Evolutionary conservation across 805 yeast species (phyloP).

Genomic region (Helenozyma rhizophorensis): DNA sequence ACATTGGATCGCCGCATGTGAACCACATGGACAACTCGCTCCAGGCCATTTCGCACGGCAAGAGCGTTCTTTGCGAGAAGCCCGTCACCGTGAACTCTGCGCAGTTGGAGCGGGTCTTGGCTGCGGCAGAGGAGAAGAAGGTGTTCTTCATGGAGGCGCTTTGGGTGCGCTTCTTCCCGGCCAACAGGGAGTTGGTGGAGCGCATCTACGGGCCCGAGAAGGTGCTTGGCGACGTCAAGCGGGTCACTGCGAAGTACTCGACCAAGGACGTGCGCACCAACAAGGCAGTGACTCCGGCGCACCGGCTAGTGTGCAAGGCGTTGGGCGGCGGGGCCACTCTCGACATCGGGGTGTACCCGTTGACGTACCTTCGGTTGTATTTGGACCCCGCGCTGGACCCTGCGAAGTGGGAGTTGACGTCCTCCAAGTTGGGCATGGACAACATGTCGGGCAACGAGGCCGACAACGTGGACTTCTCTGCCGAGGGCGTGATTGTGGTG

Average conservation of each 20-base stretch:
- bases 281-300: neutral
- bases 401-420: constrained; percentile 19
- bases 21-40: constrained; percentile 42
- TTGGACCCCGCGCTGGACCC: constrained; percentile 29
- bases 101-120: constrained; percentile 38
- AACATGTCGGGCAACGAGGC: constrained; percentile 1
- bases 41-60: constrained; percentile 37
- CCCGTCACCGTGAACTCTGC: constrained; percentile 43
- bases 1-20: constrained; percentile 50
- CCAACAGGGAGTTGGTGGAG: constrained; percentile 29
- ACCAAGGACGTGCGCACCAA: neutral
- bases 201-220: constrained; percentile 31
- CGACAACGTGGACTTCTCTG: neutral
- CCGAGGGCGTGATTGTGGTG: neutral
- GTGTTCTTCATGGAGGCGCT: constrained; percentile 53
- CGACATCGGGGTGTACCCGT: constrained; percentile 49
- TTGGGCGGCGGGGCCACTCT: constrained; percentile 54
- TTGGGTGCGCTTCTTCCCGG: constrained; percentile 52
- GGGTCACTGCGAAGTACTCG: too few species aligned
- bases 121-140: constrained; percentile 39
- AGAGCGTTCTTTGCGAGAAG: constrained; percentile 51
- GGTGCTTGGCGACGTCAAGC: constrained; percentile 40
- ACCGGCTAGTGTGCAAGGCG: neutral
- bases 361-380: constrained; percentile 39
- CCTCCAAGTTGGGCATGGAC: constrained; percentile 26